Evolutionary conservation across 176 grass and related monocot genomes (phyloP).

Genomic region (Stipa capillata): DNA sequence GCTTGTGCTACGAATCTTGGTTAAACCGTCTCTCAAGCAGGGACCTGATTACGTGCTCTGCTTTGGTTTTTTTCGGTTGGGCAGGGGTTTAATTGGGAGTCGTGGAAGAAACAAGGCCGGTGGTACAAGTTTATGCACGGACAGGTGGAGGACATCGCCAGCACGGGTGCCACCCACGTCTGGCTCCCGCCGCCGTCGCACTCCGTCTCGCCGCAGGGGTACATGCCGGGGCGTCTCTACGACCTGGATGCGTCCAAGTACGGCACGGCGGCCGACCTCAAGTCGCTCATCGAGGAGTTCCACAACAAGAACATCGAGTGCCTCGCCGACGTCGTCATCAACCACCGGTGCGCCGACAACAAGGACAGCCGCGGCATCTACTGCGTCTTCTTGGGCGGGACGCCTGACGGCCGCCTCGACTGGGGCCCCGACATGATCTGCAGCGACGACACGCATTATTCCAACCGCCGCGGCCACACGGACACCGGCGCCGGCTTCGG

Average conservation of each 20-base stretch:
- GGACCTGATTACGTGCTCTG: background rate
- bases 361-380: conserved; percentile 46
- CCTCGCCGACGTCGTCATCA: conserved; percentile 36
- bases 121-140: background rate
- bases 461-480: conserved; percentile 30
- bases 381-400: conserved; percentile 67
- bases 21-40: no score
- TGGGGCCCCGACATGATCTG: conserved; percentile 71
- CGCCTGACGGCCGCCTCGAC: conserved; percentile 49
- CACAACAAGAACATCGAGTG: conserved; percentile 27
- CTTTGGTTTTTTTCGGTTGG: background rate
- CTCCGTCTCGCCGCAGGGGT: background rate
- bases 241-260: background rate
- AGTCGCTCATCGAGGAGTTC: no score
- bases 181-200: background rate
- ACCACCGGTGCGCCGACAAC: conserved; percentile 35
- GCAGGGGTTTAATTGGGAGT: background rate
- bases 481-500: conserved; percentile 57
- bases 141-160: background rate
- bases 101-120: background rate
- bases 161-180: background rate
- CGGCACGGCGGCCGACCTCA: background rate
- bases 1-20: no score
- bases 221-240: background rate
- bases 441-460: conserved; percentile 48